Percentiles rank a stretch among this genome's conserved stretches.
phyloP scores from a whole-genome alignment of 2,329 filamentous ascomycete species.

The Penicillium sp. region DNA sequence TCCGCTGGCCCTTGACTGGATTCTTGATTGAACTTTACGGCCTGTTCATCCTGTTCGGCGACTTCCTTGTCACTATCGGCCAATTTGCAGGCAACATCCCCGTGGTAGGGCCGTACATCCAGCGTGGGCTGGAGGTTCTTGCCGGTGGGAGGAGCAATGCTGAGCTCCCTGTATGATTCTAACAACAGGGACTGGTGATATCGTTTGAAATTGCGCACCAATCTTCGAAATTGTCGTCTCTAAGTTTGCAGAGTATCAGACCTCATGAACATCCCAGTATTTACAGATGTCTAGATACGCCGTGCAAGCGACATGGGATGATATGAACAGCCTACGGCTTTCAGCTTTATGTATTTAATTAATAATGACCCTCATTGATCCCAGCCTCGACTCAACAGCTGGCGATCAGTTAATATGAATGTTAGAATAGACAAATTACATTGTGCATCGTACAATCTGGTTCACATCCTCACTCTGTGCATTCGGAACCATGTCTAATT shows the following conservation, averaged over 20 bases:
- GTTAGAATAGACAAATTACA: slow-evolving; percentile 19
- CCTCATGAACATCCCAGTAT: background rate
- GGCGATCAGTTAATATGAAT: slow-evolving; percentile 13
- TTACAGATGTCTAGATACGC: background rate
- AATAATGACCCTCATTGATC: slow-evolving; percentile 21
- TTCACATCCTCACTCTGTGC: slow-evolving; percentile 4
- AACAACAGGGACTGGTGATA: background rate
- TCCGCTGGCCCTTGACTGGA: slow-evolving; percentile 87
- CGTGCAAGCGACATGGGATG: slow-evolving; percentile 2
- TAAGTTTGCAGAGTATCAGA: background rate
- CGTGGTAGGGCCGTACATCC: slow-evolving; percentile 82
- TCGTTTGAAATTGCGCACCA: background rate
- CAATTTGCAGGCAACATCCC: slow-evolving; percentile 83
- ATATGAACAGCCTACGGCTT: slow-evolving; percentile 10
- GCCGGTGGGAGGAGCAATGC: slow-evolving; percentile 70
- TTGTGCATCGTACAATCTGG: slow-evolving; percentile 3
- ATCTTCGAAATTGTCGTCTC: too few species aligned
- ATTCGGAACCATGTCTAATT: slow-evolving; percentile 1
- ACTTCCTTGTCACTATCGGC: slow-evolving; percentile 90
- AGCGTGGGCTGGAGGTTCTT: slow-evolving; percentile 67
- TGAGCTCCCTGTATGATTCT: slow-evolving; percentile 55
- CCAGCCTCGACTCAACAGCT: background rate
- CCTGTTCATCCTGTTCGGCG: slow-evolving; percentile 88
- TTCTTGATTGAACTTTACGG: slow-evolving; percentile 91
- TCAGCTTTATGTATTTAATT: slow-evolving; percentile 18